Evolutionary conservation across 306 rosid species (phyloP).

Genomic region (Malus fusca): DNA sequence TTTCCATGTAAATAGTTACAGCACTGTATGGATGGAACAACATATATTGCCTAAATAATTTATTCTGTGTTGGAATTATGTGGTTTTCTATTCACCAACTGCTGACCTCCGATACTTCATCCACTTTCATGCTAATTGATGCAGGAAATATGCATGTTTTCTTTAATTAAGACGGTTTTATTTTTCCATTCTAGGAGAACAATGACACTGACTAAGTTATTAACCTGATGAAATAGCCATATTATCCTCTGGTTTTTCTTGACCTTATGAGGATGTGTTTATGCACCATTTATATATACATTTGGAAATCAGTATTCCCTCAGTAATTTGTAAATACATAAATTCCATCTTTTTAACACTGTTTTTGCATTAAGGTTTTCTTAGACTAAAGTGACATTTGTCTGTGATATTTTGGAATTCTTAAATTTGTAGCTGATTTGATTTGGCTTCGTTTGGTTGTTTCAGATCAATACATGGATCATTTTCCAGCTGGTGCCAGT

Average conservation of each 20-base stretch:
- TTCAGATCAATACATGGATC: slow-evolving; percentile 70
- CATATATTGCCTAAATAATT: not conserved
- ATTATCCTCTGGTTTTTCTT: not conserved
- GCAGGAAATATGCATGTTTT: not conserved
- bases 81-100: not conserved
- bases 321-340: not conserved
- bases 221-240: no score
- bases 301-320: not conserved
- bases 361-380: not conserved
- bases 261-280: not conserved
- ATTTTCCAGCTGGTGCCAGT: slow-evolving; percentile 74
- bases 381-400: not conserved
- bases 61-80: not conserved
- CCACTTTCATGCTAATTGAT: not conserved
- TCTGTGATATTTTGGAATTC: not conserved
- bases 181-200: not conserved
- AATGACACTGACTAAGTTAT: not conserved
- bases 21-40: not conserved
- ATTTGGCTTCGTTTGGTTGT: slow-evolving; percentile 4
- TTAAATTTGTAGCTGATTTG: not conserved
- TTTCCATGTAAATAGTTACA: not conserved
- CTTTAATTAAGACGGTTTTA: not conserved
- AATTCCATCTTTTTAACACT: not conserved
- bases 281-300: not conserved
- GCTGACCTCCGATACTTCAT: not conserved